Evolutionary conservation across 2,329 filamentous ascomycete species (phyloP).

Genomic region (Lasiodiplodia sp.): DNA sequence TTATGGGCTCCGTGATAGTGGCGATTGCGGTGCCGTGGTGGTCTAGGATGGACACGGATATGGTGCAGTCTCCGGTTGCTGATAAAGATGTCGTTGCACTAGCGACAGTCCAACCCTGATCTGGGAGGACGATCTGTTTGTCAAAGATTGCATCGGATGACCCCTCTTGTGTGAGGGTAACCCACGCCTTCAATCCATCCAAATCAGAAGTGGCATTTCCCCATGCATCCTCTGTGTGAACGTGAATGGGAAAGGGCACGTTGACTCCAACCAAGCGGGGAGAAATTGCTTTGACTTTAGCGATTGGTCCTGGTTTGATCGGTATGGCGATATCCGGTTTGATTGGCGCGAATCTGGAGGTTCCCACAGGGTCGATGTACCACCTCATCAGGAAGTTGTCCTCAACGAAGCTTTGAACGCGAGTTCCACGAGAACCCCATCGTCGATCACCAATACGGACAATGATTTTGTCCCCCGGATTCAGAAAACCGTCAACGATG

Average conservation of each 20-base stretch:
- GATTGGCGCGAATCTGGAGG: constrained; percentile 45
- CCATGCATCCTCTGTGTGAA: constrained; percentile 35
- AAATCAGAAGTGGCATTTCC: constrained; percentile 38
- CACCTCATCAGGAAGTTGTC: constrained; percentile 45
- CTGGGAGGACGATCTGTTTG: not conserved
- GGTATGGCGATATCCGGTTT: constrained; percentile 41
- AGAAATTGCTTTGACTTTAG: constrained; percentile 36
- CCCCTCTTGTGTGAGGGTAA: not conserved
- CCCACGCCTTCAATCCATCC: not conserved
- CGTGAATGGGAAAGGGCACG: not conserved
- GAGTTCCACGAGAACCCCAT: constrained; percentile 43
- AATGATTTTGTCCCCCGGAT: constrained; percentile 46
- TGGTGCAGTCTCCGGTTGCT: not conserved
- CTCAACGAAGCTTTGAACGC: constrained; percentile 48
- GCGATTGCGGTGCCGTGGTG: not conserved
- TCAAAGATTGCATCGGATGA: not conserved
- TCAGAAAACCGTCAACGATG: constrained; percentile 48
- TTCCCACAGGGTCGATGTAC: constrained; percentile 49
- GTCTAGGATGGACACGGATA: not conserved
- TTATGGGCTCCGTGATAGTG: constrained; percentile 31
- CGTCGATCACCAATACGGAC: constrained; percentile 45
- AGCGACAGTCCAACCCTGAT: not conserved
- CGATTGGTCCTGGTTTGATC: constrained; percentile 36
- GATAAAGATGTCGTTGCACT: not conserved
- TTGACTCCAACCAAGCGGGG: constrained; percentile 30